Percentiles rank a stretch among this genome's conserved stretches.
These are phyloP conservation scores for Cercospora sp. DNA, from an alignment of 2,329 filamentous ascomycete genomes.

Conservation along the genomic window DNA sequence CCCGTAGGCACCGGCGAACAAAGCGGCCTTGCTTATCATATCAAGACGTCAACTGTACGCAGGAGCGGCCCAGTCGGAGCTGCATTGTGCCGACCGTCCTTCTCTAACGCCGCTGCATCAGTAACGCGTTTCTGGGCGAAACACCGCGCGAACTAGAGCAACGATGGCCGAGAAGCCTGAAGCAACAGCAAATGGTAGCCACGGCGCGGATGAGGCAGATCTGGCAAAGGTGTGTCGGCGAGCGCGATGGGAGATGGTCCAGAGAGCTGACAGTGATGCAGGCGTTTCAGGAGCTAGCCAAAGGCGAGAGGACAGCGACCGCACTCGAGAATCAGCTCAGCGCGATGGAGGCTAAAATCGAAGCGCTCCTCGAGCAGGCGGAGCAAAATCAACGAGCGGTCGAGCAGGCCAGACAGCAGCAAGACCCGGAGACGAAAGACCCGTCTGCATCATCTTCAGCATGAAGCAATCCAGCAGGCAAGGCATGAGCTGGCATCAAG, in stretches of 20 bases:
- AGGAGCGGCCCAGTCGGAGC: conserved; percentile 1
- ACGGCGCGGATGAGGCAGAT: conserved; percentile 28
- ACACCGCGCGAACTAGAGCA: neutral
- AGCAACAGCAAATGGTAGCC: conserved; percentile 25
- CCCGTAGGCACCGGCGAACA: neutral
- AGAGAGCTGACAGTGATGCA: conserved; percentile 27
- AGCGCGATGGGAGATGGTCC: too few species aligned
- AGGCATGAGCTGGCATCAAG: neutral
- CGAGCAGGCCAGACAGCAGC: conserved; percentile 28
- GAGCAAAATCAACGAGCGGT: conserved; percentile 43
- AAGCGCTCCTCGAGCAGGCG: conserved; percentile 52
- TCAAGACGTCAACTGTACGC: conserved; percentile 16
- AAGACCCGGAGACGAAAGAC: conserved; percentile 24
- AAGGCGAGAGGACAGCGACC: conserved; percentile 57
- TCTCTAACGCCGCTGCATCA: neutral
- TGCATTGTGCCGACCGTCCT: conserved; percentile 10
- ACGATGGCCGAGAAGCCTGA: conserved; percentile 28
- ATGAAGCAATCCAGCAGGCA: neutral
- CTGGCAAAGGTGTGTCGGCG: conserved; percentile 29
- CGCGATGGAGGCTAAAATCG: conserved; percentile 57
- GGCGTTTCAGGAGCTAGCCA: conserved; percentile 54
- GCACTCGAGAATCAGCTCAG: conserved; percentile 57
- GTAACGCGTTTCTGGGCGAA: neutral
- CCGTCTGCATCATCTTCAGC: neutral
- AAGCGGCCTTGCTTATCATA: conserved; percentile 17